Conservation (phyloP, 768 basidiomycete genomes). For the Tricholoma saponaceum region DNA sequence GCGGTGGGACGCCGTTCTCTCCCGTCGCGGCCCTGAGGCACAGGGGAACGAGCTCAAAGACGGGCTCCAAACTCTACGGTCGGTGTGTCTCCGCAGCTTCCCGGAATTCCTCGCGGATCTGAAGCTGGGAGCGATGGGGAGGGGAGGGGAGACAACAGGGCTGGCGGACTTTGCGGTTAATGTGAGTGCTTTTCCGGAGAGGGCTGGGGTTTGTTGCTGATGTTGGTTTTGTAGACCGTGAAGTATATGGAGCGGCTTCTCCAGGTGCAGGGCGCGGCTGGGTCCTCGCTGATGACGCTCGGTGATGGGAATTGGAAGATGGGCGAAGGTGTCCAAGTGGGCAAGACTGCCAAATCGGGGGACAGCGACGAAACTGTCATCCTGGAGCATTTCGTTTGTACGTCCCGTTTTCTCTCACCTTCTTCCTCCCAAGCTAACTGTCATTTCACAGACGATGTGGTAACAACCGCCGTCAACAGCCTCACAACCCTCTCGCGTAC, state of each 20-base stretch:
- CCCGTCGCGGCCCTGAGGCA: slow-evolving; percentile 41
- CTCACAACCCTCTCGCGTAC: slow-evolving; percentile 61
- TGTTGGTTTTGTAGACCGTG: slow-evolving; percentile 43
- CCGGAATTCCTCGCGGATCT: slow-evolving; percentile 81
- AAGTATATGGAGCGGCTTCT: slow-evolving; percentile 69
- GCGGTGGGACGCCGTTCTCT: slow-evolving; percentile 66
- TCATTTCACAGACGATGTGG: slow-evolving; percentile 60
- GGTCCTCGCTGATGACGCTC: slow-evolving; percentile 59
- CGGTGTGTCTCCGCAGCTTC: slow-evolving; percentile 74
- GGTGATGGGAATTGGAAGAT: slow-evolving; percentile 93
- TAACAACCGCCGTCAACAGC: slow-evolving; percentile 57
- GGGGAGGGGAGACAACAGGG: slow-evolving; percentile 59
- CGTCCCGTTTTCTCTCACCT: slow-evolving; percentile 20
- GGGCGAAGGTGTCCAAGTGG: slow-evolving; percentile 75
- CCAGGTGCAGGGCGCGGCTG: slow-evolving; percentile 64
- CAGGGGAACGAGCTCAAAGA: slow-evolving; percentile 69
- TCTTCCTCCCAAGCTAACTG: not conserved
- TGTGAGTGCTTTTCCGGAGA: slow-evolving; percentile 34
- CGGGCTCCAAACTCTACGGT: slow-evolving; percentile 57
- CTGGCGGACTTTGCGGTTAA: slow-evolving; percentile 53
- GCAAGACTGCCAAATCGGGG: slow-evolving; percentile 39
- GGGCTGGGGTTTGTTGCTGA: not conserved
- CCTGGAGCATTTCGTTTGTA: slow-evolving; percentile 74
- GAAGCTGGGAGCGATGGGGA: slow-evolving; percentile 56
- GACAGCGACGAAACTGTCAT: slow-evolving; percentile 58